Evolutionary conservation across 2,329 filamentous ascomycete genomes (phyloP).

Genomic region (Didymella exigua): DNA sequence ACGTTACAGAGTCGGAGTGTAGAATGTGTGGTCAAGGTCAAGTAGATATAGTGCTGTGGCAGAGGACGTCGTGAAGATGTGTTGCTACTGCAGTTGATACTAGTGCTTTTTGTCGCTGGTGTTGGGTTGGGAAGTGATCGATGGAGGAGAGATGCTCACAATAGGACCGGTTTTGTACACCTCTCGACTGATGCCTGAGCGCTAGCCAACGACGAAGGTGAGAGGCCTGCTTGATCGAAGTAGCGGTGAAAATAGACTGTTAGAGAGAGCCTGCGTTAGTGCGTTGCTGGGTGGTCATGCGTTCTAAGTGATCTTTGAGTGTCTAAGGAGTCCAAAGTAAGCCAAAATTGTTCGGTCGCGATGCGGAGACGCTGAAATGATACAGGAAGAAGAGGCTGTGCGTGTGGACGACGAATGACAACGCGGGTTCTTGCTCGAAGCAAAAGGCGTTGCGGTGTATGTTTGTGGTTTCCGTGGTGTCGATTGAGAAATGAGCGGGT

Average conservation of each 20-base stretch:
- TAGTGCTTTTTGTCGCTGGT: neutral
- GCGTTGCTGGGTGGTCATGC: neutral
- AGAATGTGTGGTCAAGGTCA: neutral
- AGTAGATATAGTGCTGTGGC: neutral
- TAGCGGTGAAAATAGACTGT: slow-evolving; percentile 3
- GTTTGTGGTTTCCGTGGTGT: neutral
- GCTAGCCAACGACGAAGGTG: slow-evolving; percentile 1
- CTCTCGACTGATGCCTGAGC: slow-evolving; percentile 8
- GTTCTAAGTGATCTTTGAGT: neutral
- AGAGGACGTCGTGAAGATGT: neutral
- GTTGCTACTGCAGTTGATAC: neutral
- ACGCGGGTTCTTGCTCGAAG: neutral
- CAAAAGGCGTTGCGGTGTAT: neutral
- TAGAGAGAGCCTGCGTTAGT: neutral
- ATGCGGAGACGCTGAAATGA: neutral
- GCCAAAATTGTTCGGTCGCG: neutral
- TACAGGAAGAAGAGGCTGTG: neutral
- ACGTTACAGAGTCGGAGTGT: neutral
- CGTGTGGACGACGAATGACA: neutral
- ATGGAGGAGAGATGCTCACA: neutral
- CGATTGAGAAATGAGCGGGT: neutral
- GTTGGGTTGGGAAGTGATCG: neutral
- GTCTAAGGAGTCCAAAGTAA: neutral
- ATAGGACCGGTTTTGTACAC: neutral
- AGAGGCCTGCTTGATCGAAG: slow-evolving; percentile 3